A percentile compares a stretch with the other conserved stretches of the same genome.
Conservation (phyloP, 768 basidiomycete genomes). For the Bullera alba region DNA sequence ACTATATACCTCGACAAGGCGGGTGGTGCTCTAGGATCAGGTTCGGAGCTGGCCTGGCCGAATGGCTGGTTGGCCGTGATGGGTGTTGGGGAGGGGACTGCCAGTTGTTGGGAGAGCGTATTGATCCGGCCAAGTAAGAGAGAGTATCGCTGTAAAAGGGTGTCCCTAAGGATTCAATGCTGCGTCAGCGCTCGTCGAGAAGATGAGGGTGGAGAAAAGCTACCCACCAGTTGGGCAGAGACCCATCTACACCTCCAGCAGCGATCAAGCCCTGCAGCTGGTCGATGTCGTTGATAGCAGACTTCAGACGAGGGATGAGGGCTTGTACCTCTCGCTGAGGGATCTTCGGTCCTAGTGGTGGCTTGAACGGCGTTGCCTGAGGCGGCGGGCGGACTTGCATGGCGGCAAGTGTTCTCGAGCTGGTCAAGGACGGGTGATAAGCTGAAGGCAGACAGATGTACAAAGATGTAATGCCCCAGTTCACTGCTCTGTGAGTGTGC, state of each 20-base stretch:
- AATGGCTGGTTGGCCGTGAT: background rate
- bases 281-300: slow-evolving; percentile 40
- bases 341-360: background rate
- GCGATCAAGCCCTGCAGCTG: slow-evolving; percentile 20
- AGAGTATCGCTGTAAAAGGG: slow-evolving; percentile 29
- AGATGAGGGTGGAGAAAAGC: background rate
- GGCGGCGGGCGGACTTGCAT: background rate
- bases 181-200: background rate
- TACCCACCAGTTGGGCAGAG: slow-evolving; percentile 34
- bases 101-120: slow-evolving; percentile 19
- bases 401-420: background rate
- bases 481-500: too few relatives aligned
- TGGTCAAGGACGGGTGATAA: too few relatives aligned
- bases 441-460: too few relatives aligned
- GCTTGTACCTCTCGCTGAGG: background rate
- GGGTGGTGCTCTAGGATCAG: background rate
- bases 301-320: slow-evolving; percentile 33
- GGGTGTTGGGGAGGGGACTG: slow-evolving; percentile 8
- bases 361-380: background rate
- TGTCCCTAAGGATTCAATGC: slow-evolving; percentile 17
- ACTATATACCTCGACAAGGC: slow-evolving; percentile 14
- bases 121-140: slow-evolving; percentile 30
- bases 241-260: slow-evolving; percentile 24
- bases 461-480: too few relatives aligned
- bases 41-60: slow-evolving; percentile 1